phyloP scores from a whole-genome alignment of 2,329 filamentous ascomycete genomes.

The Exophiala alcalophila region DNA sequence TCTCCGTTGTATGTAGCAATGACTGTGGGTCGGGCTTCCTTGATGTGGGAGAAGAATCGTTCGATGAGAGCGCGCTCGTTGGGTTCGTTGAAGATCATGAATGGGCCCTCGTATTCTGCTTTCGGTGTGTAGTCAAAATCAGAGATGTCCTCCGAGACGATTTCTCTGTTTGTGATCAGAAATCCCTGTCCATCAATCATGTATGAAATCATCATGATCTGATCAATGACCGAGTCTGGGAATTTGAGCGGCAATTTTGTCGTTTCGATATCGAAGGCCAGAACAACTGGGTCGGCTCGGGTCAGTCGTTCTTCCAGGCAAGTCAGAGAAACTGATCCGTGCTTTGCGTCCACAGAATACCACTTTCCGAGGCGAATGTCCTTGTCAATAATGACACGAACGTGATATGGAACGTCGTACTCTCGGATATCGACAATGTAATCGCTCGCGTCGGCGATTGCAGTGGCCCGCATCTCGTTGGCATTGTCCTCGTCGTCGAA shows the following conservation, averaged over 20 bases:
- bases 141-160: conserved; percentile 93
- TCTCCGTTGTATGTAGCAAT: conserved; percentile 99
- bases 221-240: conserved; percentile 88
- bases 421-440: conserved; percentile 98
- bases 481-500: conserved; percentile 90
- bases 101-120: conserved; percentile 90
- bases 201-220: conserved; percentile 99
- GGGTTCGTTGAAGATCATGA: conserved; percentile 97
- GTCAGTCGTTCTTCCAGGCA: conserved; percentile 84
- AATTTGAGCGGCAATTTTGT: conserved; percentile 95
- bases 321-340: conserved; percentile 77
- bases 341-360: conserved; percentile 94
- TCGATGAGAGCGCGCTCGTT: conserved; percentile 86
- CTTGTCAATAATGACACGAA: conserved; percentile 95
- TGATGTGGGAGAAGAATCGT: conserved; percentile 92
- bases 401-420: conserved; percentile 98
- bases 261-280: conserved; percentile 99
- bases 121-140: conserved; percentile 99
- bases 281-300: conserved; percentile 91
- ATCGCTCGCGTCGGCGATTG: conserved; percentile 86
- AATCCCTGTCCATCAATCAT: conserved; percentile 99
- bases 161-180: conserved; percentile 94
- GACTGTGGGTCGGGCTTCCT: conserved; percentile 88
- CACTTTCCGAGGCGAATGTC: conserved; percentile 95
- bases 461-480: conserved; percentile 74